These are phyloP conservation scores for Phaeosphaeria sp. DNA, from an alignment of 2,329 filamentous ascomycete genomes.

Conservation along the genomic window DNA sequence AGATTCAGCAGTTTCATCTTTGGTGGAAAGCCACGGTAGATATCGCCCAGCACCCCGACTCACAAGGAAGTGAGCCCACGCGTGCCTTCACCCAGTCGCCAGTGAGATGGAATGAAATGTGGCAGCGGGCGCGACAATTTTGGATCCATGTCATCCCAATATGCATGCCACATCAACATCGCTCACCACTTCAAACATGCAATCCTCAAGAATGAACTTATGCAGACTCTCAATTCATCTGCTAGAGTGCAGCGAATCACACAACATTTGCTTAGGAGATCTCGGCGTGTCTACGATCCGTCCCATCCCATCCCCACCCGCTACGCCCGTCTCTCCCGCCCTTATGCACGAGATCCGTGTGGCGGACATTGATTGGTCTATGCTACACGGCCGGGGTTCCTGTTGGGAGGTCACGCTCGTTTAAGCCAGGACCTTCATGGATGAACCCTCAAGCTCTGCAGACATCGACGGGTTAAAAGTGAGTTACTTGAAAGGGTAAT, in stretches of 20 bases:
- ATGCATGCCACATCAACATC: neutral
- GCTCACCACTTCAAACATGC: too few relatives aligned
- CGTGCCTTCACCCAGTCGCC: too few relatives aligned
- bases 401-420: constrained; percentile 6
- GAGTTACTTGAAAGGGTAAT: constrained; percentile 12
- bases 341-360: constrained; percentile 10
- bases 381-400: neutral
- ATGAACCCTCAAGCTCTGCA: constrained; percentile 23
- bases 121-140: neutral
- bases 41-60: too few relatives aligned
- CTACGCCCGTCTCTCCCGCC: neutral
- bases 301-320: neutral
- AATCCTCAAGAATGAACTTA: too few relatives aligned
- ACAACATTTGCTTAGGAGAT: too few relatives aligned
- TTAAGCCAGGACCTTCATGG: constrained; percentile 19
- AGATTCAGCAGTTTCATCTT: too few relatives aligned
- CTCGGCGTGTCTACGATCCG: neutral
- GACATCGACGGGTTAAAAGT: constrained; percentile 15
- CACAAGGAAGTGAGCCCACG: too few relatives aligned
- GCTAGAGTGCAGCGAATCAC: too few relatives aligned
- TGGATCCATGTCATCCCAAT: neutral
- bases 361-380: constrained; percentile 5
- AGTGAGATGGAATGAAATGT: too few relatives aligned
- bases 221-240: too few relatives aligned
- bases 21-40: too few relatives aligned